A percentile compares a stretch with the other conserved stretches of the same genome.
Conservation (phyloP, 2,329 filamentous ascomycete species). For the Colletotrichum agaves region DNA sequence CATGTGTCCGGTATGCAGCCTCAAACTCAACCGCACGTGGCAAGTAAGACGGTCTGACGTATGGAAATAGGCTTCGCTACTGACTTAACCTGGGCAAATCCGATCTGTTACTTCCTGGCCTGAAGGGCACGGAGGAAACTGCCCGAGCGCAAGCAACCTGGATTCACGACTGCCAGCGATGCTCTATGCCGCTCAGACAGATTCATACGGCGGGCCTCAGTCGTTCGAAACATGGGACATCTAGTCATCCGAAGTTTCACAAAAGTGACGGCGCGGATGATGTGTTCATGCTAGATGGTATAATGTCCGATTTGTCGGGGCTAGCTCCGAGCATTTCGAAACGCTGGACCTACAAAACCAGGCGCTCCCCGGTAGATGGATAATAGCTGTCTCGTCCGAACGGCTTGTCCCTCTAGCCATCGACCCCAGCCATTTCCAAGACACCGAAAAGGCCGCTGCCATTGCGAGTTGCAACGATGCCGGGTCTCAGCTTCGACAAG, state of each 20-base stretch:
- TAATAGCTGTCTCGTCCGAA: not conserved
- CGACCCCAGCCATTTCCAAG: not conserved
- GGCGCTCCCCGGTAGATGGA: not conserved
- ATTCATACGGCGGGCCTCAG: conserved; percentile 1
- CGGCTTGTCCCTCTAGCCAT: not conserved
- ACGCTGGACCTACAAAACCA: not conserved
- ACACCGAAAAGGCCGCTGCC: not conserved
- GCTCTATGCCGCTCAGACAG: conserved; percentile 9
- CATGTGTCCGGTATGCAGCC: not conserved
- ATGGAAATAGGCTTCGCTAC: not conserved
- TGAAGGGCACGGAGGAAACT: not conserved
- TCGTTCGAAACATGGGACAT: conserved; percentile 10
- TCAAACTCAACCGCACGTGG: conserved; percentile 6
- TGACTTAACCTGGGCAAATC: not conserved
- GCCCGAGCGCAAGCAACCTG: not conserved
- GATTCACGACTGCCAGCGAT: not conserved
- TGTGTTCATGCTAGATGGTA: not conserved
- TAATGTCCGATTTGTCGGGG: not conserved
- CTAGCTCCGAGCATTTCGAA: no score
- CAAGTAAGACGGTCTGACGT: not conserved
- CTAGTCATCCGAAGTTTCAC: conserved; percentile 2
- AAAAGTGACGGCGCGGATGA: not conserved
- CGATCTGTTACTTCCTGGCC: conserved; percentile 1
- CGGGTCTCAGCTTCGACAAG: conserved; percentile 18
- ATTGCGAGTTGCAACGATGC: conserved; percentile 3